Evolutionary conservation across 257 asterid genomes (phyloP), one percentile per base, ranked within the genome.

Genomic region (Solanum paucissectum): DNA sequence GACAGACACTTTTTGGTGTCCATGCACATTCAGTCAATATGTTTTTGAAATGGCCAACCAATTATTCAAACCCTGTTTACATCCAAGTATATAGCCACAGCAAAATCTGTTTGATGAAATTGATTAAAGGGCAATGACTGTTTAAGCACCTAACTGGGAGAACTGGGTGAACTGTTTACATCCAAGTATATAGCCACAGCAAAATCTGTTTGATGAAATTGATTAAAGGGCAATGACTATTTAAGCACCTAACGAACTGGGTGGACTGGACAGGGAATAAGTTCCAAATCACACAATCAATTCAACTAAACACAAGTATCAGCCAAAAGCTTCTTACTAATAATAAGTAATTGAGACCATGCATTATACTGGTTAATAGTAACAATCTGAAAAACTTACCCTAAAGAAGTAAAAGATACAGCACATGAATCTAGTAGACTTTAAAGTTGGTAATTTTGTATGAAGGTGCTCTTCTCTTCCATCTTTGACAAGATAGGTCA

Each of bases 201-300:
- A 46, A 46, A 44, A 46, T 46, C 55, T 46, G 44, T 29, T 82
- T 32, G 86, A 49, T 49, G 33, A 79, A 82, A 46, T 49, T 82
- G 44, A 82, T 49, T 49, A 49, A 49, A 46, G 44, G 71, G 69
- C 40, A 27, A 79, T 44, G 55, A 81, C 68, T 42, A 29, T 44
- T 40, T 81, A 27, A 81, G 85, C 69, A 49, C 85, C 85, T 82
- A 32, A 81, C 66, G 58, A 79, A 37, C 6, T 27, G 20, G 69
- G 85, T 81, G 85, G 44, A 27, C 69, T 18, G 32, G 69, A 82
- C 85, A 82, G 85, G 85, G 69, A 82, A 82, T 82, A 82, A 82
- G 69, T n/a, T 82, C 69, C 85, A 10, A 82, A 42, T 46, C 29
- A 82, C 36, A 81, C 69, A 49, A 82, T 49, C 69, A 49, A 49